Conservation (phyloP, 805 yeast genomes). For the Lipomyces starkeyi region DNA sequence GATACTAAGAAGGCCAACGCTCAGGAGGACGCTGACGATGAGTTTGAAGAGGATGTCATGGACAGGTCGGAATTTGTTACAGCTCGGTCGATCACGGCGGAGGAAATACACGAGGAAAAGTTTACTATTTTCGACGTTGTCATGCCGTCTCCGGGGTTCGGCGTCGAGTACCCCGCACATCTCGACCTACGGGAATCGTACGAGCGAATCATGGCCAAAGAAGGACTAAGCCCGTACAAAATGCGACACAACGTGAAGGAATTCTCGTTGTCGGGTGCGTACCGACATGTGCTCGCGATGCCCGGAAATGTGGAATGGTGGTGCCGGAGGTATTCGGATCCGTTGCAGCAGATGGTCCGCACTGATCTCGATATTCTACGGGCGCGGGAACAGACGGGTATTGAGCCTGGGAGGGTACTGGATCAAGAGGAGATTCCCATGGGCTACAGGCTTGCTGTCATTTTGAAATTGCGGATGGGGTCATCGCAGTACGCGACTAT, state of each 20-base stretch:
- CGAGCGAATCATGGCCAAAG: slow-evolving; percentile 71
- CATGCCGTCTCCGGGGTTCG: slow-evolving; percentile 96
- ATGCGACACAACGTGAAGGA: slow-evolving; percentile 88
- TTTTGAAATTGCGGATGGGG: slow-evolving; percentile 77
- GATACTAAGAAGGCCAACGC: slow-evolving; percentile 40
- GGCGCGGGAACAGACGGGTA: slow-evolving; percentile 41
- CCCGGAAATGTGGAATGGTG: slow-evolving; percentile 69
- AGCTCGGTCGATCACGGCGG: slow-evolving; percentile 76
- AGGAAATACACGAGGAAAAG: slow-evolving; percentile 64
- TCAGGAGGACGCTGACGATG: slow-evolving; percentile 54
- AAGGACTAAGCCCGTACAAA: slow-evolving; percentile 79
- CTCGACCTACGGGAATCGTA: slow-evolving; percentile 51
- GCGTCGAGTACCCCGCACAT: slow-evolving; percentile 82
- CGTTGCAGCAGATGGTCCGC: slow-evolving; percentile 72
- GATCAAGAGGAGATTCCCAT: slow-evolving; percentile 9
- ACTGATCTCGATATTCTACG: slow-evolving; percentile 73
- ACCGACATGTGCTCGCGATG: slow-evolving; percentile 72
- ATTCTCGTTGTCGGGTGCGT: slow-evolving; percentile 90
- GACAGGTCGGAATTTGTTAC: slow-evolving; percentile 53
- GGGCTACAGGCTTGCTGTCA: slow-evolving; percentile 67
- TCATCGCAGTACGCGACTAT: slow-evolving; percentile 95
- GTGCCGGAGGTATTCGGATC: slow-evolving; percentile 63
- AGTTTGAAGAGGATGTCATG: slow-evolving; percentile 74
- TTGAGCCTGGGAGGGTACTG: slow-evolving; percentile 17
- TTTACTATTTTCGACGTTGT: slow-evolving; percentile 82